These are phyloP conservation scores for Croton setiger DNA, from an alignment of 441 rosid species.

Conservation along the genomic window DNA sequence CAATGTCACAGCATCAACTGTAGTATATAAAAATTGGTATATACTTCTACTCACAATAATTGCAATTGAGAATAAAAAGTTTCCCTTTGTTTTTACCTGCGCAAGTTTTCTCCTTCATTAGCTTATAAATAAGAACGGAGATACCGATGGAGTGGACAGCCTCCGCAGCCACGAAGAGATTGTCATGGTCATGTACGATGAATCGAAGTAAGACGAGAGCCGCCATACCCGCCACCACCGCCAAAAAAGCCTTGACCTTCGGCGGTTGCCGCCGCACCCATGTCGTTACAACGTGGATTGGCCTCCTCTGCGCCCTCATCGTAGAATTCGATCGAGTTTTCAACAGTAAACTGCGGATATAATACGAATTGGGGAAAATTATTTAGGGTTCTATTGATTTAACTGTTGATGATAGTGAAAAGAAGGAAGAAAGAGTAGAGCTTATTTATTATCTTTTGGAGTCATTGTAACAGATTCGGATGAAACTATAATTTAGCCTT, in stretches of 20 bases:
- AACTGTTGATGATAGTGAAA: no score
- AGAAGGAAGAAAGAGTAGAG: no score
- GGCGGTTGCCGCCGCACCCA: slow-evolving; percentile 98
- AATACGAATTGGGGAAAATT: not conserved
- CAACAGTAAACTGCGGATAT: slow-evolving; percentile 14
- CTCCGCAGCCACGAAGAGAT: slow-evolving; percentile 98
- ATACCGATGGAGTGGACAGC: slow-evolving; percentile 96
- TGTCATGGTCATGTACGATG: slow-evolving; percentile 95
- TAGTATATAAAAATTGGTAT: not conserved
- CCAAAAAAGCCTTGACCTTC: slow-evolving; percentile 91
- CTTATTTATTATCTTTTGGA: no score
- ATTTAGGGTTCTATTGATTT: not conserved
- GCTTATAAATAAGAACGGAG: slow-evolving; percentile 89
- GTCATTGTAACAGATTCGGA: no score
- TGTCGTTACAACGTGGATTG: slow-evolving; percentile 71
- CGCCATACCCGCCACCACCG: slow-evolving; percentile 89
- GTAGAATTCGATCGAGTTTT: not conserved
- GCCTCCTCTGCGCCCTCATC: slow-evolving; percentile 57
- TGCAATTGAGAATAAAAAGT: not conserved
- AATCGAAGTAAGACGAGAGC: slow-evolving; percentile 79
- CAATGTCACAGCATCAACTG: not conserved
- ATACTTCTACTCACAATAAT: slow-evolving; percentile 5
- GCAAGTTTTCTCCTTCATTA: slow-evolving; percentile 93
- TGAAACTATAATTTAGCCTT: no score
- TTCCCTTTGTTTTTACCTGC: slow-evolving; percentile 51